A percentile compares a stretch with the other conserved stretches of the same genome.
Conservation (phyloP, 768 basidiomycete genomes). For the Leccinellum rugosiceps region DNA sequence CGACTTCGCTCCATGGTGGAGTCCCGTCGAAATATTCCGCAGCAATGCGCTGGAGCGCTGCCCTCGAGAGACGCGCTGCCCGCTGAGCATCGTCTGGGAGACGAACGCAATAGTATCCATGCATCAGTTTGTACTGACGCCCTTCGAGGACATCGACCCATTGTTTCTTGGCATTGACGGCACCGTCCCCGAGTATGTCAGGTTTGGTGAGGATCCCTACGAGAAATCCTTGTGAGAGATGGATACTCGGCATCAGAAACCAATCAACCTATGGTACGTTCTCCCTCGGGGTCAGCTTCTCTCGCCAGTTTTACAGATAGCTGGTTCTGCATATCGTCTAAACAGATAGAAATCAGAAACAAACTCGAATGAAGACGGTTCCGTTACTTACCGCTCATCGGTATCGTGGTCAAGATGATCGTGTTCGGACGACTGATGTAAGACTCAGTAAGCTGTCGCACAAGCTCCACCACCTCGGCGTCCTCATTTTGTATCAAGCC, state of each 20-base stretch:
- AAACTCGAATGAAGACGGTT: not conserved
- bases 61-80: constrained; percentile 30
- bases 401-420: constrained; percentile 62
- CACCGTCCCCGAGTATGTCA: constrained; percentile 48
- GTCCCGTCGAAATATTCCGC: constrained; percentile 45
- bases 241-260: not conserved
- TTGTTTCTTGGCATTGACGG: constrained; percentile 34
- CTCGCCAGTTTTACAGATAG: constrained; percentile 52
- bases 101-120: constrained; percentile 66
- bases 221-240: not conserved
- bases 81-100: constrained; percentile 61
- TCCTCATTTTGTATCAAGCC: constrained; percentile 58
- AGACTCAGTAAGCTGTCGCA: constrained; percentile 45
- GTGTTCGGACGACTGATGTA: constrained; percentile 51
- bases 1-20: constrained; percentile 51
- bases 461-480: constrained; percentile 38
- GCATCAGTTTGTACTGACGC: constrained; percentile 41
- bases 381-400: constrained; percentile 50
- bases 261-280: constrained; percentile 57
- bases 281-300: constrained; percentile 49
- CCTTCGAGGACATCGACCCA: constrained; percentile 58
- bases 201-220: constrained; percentile 71
- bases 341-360: not conserved
- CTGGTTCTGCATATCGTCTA: constrained; percentile 71
- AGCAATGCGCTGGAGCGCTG: constrained; percentile 37